Evolutionary conservation across 1,284 basidiomycete genomes (phyloP).

Genomic region (Butyriboletus appendiculatus): DNA sequence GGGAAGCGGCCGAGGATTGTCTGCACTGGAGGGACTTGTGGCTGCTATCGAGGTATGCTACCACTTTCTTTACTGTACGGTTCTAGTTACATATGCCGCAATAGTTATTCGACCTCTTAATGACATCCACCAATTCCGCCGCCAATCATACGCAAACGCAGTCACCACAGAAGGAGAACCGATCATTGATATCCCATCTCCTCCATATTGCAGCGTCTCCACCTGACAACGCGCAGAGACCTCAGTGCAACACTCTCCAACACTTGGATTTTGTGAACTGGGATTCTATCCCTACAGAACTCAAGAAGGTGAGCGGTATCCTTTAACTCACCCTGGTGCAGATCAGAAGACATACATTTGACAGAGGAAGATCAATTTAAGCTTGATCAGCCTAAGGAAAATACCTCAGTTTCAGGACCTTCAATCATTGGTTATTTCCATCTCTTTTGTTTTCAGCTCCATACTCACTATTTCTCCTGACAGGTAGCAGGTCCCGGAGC

Average conservation of each 20-base stretch:
- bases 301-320: slow-evolving; percentile 49
- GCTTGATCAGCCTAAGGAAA: slow-evolving; percentile 48
- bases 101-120: slow-evolving; percentile 36
- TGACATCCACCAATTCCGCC: slow-evolving; percentile 21
- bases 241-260: slow-evolving; percentile 53
- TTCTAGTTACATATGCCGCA: neutral
- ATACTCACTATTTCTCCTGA: neutral
- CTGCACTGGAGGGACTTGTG: slow-evolving; percentile 69
- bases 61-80: neutral
- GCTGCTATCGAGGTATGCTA: slow-evolving; percentile 65
- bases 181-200: slow-evolving; percentile 47
- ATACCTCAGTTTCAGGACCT: slow-evolving; percentile 54
- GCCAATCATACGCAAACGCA: slow-evolving; percentile 16
- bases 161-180: slow-evolving; percentile 33
- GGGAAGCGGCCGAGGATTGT: slow-evolving; percentile 55
- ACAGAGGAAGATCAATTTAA: slow-evolving; percentile 64
- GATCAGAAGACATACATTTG: neutral
- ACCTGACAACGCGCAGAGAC: slow-evolving; percentile 56
- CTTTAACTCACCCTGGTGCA: neutral
- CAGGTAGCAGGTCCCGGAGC: slow-evolving; percentile 40
- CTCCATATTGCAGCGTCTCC: slow-evolving; percentile 61
- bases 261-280: slow-evolving; percentile 60
- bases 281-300: slow-evolving; percentile 61
- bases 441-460: neutral
- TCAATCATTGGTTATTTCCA: slow-evolving; percentile 47